phyloP scores from a whole-genome alignment of 768 basidiomycete genomes.

The Erythrobasidium yunnanense region DNA sequence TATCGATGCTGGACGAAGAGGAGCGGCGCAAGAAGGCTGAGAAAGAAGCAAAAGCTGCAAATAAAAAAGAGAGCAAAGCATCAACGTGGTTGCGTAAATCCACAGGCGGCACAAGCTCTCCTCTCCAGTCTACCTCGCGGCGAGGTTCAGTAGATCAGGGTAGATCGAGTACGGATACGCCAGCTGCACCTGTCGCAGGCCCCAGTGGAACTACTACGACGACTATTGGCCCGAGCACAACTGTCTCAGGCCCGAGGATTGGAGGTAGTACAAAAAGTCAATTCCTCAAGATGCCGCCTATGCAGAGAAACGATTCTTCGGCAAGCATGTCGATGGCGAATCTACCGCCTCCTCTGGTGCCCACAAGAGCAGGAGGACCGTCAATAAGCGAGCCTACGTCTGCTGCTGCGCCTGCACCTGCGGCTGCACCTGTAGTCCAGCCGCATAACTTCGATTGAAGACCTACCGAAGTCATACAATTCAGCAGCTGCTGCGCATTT shows the following conservation, averaged over 20 bases:
- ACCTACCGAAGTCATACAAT: no score
- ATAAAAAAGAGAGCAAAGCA: conserved; percentile 1
- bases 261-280: neutral
- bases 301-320: conserved; percentile 24
- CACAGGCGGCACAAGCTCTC: neutral
- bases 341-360: conserved; percentile 11
- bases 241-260: neutral
- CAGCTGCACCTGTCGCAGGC: no score
- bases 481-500: no score
- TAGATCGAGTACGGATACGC: neutral
- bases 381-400: neutral
- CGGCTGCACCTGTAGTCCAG: no score
- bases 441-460: no score
- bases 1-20: conserved; percentile 87
- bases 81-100: neutral
- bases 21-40: conserved; percentile 61
- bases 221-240: neutral
- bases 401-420: no score
- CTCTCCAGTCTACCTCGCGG: neutral
- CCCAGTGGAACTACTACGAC: neutral
- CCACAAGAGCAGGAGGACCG: neutral
- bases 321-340: conserved; percentile 3
- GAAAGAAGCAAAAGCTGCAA: conserved; percentile 29
- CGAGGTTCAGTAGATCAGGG: neutral
- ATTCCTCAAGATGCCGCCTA: conserved; percentile 26